Evolutionary conservation across 805 yeast genomes (phyloP).

Genomic region (Torulaspora gathmanii): DNA sequence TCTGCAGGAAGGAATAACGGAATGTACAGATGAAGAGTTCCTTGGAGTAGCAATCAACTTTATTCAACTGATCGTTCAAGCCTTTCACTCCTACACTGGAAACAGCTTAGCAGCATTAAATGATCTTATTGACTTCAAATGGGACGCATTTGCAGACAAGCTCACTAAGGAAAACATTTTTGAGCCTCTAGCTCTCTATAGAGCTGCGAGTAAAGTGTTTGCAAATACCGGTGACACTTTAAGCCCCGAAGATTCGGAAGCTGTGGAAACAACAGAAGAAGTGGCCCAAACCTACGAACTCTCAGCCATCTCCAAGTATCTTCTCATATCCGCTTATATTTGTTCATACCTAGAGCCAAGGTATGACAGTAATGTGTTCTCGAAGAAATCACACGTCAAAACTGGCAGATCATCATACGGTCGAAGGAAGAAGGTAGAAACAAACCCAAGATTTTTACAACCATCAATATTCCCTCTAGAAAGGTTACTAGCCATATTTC

Average conservation of each 20-base stretch:
- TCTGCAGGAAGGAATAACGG: slow-evolving; percentile 11
- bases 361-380: slow-evolving; percentile 64
- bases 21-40: slow-evolving; percentile 16
- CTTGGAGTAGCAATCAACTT: slow-evolving; percentile 22
- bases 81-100: slow-evolving; percentile 35
- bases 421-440: slow-evolving; percentile 42
- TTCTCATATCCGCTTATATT: slow-evolving; percentile 76
- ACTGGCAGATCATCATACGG: slow-evolving; percentile 42
- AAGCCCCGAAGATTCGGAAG: slow-evolving; percentile 13
- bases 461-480: slow-evolving; percentile 75
- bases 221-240: slow-evolving; percentile 35
- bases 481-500: slow-evolving; percentile 71
- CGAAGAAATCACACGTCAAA: slow-evolving; percentile 46
- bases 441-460: slow-evolving; percentile 59
- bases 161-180: slow-evolving; percentile 20
- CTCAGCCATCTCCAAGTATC: slow-evolving; percentile 57
- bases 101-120: slow-evolving; percentile 26
- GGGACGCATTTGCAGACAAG: slow-evolving; percentile 24
- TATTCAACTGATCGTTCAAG: slow-evolving; percentile 29
- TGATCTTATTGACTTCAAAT: slow-evolving; percentile 32
- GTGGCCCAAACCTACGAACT: slow-evolving; percentile 40
- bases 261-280: slow-evolving; percentile 10
- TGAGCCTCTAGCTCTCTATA: slow-evolving; percentile 31
- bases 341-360: slow-evolving; percentile 74
- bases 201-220: slow-evolving; percentile 31